Evolutionary conservation across 1,284 basidiomycete species (phyloP).

Genomic region (Xerocomus amazonicus): DNA sequence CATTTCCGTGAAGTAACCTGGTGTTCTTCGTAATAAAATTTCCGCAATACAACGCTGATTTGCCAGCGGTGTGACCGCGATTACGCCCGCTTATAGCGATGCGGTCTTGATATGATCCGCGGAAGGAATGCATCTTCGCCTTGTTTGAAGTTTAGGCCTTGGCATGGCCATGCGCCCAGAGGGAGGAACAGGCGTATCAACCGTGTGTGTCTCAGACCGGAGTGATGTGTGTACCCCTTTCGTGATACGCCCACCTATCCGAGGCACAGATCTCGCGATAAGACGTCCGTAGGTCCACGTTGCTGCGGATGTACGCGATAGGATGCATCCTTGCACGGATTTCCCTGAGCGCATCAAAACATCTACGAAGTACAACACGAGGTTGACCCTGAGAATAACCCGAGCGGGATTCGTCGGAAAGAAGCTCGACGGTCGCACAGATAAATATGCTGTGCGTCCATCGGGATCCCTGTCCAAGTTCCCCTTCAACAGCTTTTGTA

Average conservation of each 20-base stretch:
- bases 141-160: no score
- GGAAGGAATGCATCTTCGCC: constrained; percentile 1
- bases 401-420: constrained; percentile 1
- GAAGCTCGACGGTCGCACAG: constrained; percentile 6
- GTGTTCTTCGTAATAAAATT: constrained; percentile 15
- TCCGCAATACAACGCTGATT: background rate
- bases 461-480: background rate
- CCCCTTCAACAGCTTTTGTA: background rate
- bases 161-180: background rate
- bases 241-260: background rate
- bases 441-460: constrained; percentile 16
- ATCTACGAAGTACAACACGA: constrained; percentile 13
- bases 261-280: constrained; percentile 20
- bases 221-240: no score
- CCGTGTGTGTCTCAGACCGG: no score
- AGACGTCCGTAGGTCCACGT: constrained; percentile 21
- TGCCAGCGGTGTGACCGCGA: constrained; percentile 14
- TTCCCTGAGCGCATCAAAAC: background rate
- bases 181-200: no score
- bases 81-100: background rate
- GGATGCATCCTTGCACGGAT: background rate
- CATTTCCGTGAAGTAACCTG: constrained; percentile 18
- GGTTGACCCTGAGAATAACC: constrained; percentile 11
- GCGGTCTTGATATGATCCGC: constrained; percentile 7
- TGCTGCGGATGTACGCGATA: constrained; percentile 19